phyloP scores from a whole-genome alignment of 768 basidiomycete genomes.

The Amylocystis lapponica region DNA sequence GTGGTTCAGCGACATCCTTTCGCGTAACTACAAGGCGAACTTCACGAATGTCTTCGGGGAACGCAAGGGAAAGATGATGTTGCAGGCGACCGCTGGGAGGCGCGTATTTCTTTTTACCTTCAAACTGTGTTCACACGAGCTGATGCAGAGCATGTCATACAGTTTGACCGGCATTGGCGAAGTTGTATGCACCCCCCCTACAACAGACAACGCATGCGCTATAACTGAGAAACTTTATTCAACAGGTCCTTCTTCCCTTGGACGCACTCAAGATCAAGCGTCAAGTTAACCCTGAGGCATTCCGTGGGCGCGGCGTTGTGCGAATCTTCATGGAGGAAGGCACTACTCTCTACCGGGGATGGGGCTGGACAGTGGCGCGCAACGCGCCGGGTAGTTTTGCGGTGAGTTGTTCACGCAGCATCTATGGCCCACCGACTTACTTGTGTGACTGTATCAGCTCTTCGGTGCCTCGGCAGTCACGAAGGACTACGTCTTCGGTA shows the following conservation, averaged over 20 bases:
- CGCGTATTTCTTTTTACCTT: too few species aligned
- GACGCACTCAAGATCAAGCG: slow-evolving; percentile 98
- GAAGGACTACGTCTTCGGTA: slow-evolving; percentile 88
- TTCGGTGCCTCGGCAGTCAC: slow-evolving; percentile 95
- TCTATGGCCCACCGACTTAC: background rate
- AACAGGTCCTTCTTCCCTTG: slow-evolving; percentile 86
- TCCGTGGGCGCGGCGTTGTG: slow-evolving; percentile 88
- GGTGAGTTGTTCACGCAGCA: slow-evolving; percentile 41
- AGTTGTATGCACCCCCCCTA: slow-evolving; percentile 69
- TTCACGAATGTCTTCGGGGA: slow-evolving; percentile 89
- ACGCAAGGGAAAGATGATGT: slow-evolving; percentile 92
- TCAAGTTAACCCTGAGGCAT: slow-evolving; percentile 96
- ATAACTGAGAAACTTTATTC: background rate
- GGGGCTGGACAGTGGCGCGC: slow-evolving; percentile 98
- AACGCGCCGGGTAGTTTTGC: slow-evolving; percentile 96
- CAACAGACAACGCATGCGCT: background rate
- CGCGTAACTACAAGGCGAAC: slow-evolving; percentile 69
- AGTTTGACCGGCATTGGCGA: slow-evolving; percentile 83
- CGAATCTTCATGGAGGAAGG: slow-evolving; percentile 92
- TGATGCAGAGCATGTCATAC: background rate
- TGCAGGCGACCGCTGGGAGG: slow-evolving; percentile 94
- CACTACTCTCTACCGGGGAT: slow-evolving; percentile 87
- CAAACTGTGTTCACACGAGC: background rate
- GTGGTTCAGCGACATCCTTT: slow-evolving; percentile 92
- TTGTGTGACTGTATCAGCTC: slow-evolving; percentile 49